phyloP scores from a whole-genome alignment of 371 early-diverging fungal species.

The Mucor plumbeus region DNA sequence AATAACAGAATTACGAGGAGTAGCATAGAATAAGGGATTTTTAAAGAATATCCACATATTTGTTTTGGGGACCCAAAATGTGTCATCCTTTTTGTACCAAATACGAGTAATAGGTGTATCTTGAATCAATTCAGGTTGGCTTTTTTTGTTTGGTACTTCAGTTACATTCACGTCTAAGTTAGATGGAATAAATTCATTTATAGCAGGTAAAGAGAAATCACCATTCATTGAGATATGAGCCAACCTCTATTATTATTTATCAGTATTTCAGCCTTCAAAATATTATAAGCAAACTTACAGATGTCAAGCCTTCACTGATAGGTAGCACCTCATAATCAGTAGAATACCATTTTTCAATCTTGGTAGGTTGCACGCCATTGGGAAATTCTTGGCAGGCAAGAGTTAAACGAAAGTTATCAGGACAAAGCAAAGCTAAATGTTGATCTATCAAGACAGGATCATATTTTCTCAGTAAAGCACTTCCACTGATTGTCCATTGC shows the following conservation, averaged over 20 bases:
- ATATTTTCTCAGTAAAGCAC: constrained; percentile 61
- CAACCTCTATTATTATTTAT: constrained; percentile 16
- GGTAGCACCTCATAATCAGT: constrained; percentile 77
- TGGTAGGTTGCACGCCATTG: constrained; percentile 49
- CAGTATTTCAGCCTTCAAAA: no score
- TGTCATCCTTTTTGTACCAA: constrained; percentile 94
- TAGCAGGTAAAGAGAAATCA: constrained; percentile 72
- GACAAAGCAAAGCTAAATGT: constrained; percentile 58
- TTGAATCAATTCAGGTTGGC: constrained; percentile 60
- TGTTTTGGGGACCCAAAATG: constrained; percentile 83
- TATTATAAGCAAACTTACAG: constrained; percentile 40
- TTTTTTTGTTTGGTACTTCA: constrained; percentile 40
- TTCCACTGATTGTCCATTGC: constrained; percentile 72
- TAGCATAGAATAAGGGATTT: constrained; percentile 61
- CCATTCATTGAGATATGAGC: constrained; percentile 39
- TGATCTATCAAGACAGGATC: constrained; percentile 61
- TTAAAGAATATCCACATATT: constrained; percentile 56
- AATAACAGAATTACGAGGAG: constrained; percentile 55
- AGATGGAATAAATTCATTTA: constrained; percentile 86
- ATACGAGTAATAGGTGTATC: constrained; percentile 72
- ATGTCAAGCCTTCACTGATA: constrained; percentile 56
- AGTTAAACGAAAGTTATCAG: constrained; percentile 70
- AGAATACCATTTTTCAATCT: constrained; percentile 80
- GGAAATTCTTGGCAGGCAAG: constrained; percentile 52
- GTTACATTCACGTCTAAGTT: constrained; percentile 56